Conservation (phyloP, 108 stramenopile genomes). For the Cyclotella sp. region DNA sequence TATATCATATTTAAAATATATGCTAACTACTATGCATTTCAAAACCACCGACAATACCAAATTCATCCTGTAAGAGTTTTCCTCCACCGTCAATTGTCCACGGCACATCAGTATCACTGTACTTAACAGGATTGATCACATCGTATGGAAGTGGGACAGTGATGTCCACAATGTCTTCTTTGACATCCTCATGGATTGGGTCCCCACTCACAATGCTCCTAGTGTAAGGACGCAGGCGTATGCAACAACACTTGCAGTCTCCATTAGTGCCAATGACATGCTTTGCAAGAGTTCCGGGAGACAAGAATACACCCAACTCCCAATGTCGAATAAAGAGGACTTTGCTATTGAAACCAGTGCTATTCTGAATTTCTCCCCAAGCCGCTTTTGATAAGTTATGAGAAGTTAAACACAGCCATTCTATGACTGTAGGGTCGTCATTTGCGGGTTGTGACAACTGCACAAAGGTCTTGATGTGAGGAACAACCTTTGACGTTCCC, state of each 20-base stretch:
- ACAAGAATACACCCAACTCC: slow-evolving; percentile 81
- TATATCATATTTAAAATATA: too few relatives aligned
- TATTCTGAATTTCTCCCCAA: slow-evolving; percentile 72
- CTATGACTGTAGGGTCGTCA: slow-evolving; percentile 36
- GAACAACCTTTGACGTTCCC: slow-evolving; percentile 58
- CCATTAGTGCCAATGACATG: background rate
- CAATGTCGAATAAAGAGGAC: slow-evolving; percentile 61
- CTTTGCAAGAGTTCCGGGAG: slow-evolving; percentile 51
- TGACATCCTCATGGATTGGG: slow-evolving; percentile 1
- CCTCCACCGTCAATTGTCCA: slow-evolving; percentile 27
- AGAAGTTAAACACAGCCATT: slow-evolving; percentile 68
- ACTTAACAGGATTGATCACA: slow-evolving; percentile 20
- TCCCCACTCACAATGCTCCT: slow-evolving; percentile 1
- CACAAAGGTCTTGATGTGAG: slow-evolving; percentile 80
- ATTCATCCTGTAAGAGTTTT: slow-evolving; percentile 12
- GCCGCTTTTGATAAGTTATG: slow-evolving; percentile 84
- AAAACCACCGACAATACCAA: slow-evolving; percentile 15
- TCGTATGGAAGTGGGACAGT: slow-evolving; percentile 34
- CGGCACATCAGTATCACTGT: slow-evolving; percentile 20
- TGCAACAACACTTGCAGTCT: background rate
- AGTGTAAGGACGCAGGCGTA: slow-evolving; percentile 13
- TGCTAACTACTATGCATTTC: too few relatives aligned
- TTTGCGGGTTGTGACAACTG: slow-evolving; percentile 35
- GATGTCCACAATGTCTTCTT: background rate
- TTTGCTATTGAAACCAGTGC: slow-evolving; percentile 15